phyloP scores from a whole-genome alignment of 306 rosid genomes.

The Crataegus laevigata region DNA sequence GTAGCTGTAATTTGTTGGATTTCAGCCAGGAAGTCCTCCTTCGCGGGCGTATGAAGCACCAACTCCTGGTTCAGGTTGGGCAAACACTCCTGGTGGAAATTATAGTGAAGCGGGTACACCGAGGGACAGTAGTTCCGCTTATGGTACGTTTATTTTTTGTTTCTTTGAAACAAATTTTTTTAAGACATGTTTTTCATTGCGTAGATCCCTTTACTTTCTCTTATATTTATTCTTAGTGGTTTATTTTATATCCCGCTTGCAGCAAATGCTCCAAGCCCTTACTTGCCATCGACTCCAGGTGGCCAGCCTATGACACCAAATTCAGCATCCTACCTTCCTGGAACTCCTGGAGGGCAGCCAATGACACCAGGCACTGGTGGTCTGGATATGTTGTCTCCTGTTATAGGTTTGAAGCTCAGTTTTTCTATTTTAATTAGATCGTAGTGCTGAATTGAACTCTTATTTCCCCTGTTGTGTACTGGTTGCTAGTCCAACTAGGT shows the following conservation, averaged over 20 bases:
- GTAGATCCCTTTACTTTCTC: background rate
- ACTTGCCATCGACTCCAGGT: conserved; percentile 98
- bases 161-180: background rate
- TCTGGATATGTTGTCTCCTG: conserved; percentile 95
- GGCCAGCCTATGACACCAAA: conserved; percentile 99
- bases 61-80: conserved; percentile 99
- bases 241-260: conserved; percentile 19
- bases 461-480: background rate
- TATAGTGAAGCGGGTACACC: conserved; percentile 98
- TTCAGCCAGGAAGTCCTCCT: conserved; percentile 94
- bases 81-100: conserved; percentile 83
- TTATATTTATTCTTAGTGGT: background rate
- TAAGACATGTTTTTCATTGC: background rate
- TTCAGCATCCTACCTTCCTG: conserved; percentile 92
- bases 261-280: conserved; percentile 99
- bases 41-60: conserved; percentile 95
- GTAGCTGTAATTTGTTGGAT: background rate
- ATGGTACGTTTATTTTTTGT: conserved; percentile 37
- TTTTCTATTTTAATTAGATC: background rate
- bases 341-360: conserved; percentile 99
- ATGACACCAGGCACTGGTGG: conserved; percentile 99
- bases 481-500: background rate
- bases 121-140: conserved; percentile 54
- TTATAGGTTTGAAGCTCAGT: conserved; percentile 41
- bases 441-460: background rate